Conservation (phyloP, 176 grass and related monocot species). For the Oryza nivara region DNA sequence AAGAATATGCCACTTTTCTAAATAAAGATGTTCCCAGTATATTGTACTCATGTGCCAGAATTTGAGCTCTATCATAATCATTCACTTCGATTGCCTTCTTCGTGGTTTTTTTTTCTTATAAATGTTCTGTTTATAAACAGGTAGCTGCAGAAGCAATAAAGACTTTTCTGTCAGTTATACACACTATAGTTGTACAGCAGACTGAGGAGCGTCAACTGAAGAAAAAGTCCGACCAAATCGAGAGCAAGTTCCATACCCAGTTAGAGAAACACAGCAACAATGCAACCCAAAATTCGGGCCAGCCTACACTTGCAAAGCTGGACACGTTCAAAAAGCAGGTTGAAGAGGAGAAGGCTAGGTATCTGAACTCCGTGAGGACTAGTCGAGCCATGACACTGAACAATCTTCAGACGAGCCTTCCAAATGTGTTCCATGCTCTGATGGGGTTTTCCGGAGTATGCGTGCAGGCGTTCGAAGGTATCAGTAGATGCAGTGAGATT, state of each 20-base stretch:
- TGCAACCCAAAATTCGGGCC: conserved; percentile 38
- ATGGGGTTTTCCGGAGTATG: conserved; percentile 70
- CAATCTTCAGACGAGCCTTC: conserved; percentile 83
- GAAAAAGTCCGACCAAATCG: conserved; percentile 66
- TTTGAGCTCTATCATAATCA: conserved; percentile 1
- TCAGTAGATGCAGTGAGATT: conserved; percentile 61
- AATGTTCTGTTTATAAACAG: conserved; percentile 55
- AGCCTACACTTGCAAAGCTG: conserved; percentile 54
- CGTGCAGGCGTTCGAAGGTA: conserved; percentile 76
- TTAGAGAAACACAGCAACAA: conserved; percentile 65
- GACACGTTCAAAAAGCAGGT: conserved; percentile 72
- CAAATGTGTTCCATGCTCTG: conserved; percentile 90
- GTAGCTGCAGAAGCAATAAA: conserved; percentile 85
- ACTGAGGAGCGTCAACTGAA: conserved; percentile 71
- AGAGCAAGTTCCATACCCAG: conserved; percentile 55
- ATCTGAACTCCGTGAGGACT: conserved; percentile 67
- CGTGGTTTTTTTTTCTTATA: not conserved
- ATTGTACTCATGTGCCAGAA: conserved; percentile 20
- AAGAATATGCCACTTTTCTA: conserved; percentile 1
- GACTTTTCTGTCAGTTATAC: conserved; percentile 76
- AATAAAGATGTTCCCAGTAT: conserved; percentile 15
- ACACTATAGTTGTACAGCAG: conserved; percentile 74
- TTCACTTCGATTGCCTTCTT: conserved; percentile 25
- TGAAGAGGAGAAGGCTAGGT: conserved; percentile 81
- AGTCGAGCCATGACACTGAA: conserved; percentile 86